Evolutionary conservation across 208 protist genomes (phyloP).

Genomic region (Acanthamoeba sp.): DNA sequence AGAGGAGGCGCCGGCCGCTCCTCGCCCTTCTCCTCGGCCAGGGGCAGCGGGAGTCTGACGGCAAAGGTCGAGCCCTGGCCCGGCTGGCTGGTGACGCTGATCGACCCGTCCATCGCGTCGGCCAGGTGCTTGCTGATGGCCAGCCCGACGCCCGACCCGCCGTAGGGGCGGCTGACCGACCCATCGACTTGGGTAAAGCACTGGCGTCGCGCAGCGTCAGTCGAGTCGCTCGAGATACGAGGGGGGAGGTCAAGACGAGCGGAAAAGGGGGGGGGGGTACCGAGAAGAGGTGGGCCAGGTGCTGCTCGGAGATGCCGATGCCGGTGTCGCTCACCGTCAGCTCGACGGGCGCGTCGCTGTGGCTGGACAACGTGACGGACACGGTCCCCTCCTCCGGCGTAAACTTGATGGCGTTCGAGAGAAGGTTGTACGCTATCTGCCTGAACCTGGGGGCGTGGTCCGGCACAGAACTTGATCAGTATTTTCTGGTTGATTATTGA

Average conservation of each 20-base stretch:
- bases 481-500: no score
- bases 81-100: not conserved
- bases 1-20: no score
- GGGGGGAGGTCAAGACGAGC: not conserved
- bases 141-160: slow-evolving; percentile 38
- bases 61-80: slow-evolving; percentile 16
- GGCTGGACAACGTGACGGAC: not conserved
- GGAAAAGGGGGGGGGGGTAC: not conserved
- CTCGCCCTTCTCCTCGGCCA: not conserved
- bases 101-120: slow-evolving; percentile 20
- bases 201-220: not conserved
- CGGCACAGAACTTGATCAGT: no score
- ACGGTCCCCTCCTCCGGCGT: slow-evolving; percentile 9
- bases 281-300: not conserved
- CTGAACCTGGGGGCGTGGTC: not conserved
- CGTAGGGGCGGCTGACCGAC: not conserved
- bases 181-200: not conserved
- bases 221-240: no score
- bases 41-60: not conserved
- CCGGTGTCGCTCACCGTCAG: not conserved
- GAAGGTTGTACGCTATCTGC: slow-evolving; percentile 25
- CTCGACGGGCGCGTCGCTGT: not conserved
- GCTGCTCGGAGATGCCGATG: not conserved
- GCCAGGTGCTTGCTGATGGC: slow-evolving; percentile 3
- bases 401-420: slow-evolving; percentile 72